A percentile compares a stretch with the other conserved stretches of the same genome.
Evolutionary conservation across 176 grass and related monocot genomes (phyloP).

Genomic region (Aegilops tauschii): DNA sequence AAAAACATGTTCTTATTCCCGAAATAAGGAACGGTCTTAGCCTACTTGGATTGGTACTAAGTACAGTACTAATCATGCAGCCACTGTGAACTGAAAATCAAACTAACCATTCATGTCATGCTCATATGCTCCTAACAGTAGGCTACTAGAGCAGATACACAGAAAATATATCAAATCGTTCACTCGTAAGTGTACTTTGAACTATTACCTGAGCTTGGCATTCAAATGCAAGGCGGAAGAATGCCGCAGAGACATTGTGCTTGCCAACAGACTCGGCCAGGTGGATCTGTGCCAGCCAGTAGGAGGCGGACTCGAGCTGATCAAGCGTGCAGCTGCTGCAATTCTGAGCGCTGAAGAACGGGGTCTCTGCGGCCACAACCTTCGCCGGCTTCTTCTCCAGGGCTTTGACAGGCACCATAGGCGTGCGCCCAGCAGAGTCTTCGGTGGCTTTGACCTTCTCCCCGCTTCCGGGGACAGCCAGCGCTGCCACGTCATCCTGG

Average conservation of each 20-base stretch:
- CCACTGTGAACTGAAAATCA: background rate
- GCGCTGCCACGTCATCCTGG: conserved; percentile 17
- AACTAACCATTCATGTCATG: background rate
- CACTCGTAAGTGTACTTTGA: background rate
- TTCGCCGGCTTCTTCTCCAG: background rate
- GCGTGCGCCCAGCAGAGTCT: conserved; percentile 37
- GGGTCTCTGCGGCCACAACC: conserved; percentile 30
- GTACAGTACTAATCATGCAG: background rate
- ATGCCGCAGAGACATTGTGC: conserved; percentile 56
- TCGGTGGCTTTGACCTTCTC: background rate
- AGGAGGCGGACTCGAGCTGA: conserved; percentile 52
- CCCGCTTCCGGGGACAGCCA: background rate
- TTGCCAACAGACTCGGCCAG: conserved; percentile 74
- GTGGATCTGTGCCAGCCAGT: conserved; percentile 75
- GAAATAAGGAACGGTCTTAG: background rate
- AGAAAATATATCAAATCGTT: no score
- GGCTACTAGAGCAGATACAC: background rate
- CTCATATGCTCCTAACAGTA: background rate
- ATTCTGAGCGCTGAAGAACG: conserved; percentile 63
- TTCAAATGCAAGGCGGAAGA: conserved; percentile 71
- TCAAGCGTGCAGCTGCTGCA: conserved; percentile 51
- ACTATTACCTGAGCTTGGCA: conserved; percentile 72
- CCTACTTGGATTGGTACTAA: background rate
- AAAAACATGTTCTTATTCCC: background rate
- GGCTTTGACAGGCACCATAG: conserved; percentile 31